phyloP scores from a whole-genome alignment of 2,329 filamentous ascomycete species.

The Geoglossum cookeanum region DNA sequence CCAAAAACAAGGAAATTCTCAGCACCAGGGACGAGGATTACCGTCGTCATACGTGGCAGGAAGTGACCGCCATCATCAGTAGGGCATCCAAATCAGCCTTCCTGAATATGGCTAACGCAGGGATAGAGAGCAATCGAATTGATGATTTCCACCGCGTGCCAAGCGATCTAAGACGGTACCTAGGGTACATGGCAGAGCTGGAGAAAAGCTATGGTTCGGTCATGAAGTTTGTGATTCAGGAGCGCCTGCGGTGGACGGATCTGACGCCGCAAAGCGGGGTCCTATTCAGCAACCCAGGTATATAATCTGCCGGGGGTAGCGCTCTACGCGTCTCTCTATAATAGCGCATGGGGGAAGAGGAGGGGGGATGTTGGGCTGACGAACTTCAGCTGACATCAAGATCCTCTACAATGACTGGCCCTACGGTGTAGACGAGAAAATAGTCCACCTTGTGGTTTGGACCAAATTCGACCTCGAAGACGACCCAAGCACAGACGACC shows the following conservation, averaged over 20 bases:
- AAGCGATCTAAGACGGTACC: constrained; percentile 59
- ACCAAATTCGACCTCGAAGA: constrained; percentile 69
- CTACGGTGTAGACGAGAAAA: constrained; percentile 60
- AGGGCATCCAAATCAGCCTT: constrained; percentile 7
- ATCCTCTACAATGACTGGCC: constrained; percentile 87
- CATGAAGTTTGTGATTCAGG: constrained; percentile 52
- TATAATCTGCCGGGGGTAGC: constrained; percentile 14
- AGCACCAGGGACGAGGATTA: constrained; percentile 50
- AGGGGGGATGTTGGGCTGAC: not conserved
- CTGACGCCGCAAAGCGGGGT: constrained; percentile 20
- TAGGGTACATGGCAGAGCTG: constrained; percentile 46
- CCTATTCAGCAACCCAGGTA: constrained; percentile 26
- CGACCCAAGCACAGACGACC: constrained; percentile 42
- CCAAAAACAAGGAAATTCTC: constrained; percentile 54
- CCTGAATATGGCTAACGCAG: not conserved
- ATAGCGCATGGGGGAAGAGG: no score
- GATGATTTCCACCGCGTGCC: constrained; percentile 60
- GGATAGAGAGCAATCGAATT: constrained; percentile 45
- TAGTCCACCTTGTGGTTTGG: constrained; percentile 81
- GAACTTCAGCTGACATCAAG: constrained; percentile 39
- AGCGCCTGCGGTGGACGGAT: constrained; percentile 50
- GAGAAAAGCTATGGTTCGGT: constrained; percentile 53
- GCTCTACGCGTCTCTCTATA: not conserved
- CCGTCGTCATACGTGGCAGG: constrained; percentile 44
- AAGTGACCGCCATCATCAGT: constrained; percentile 44